Conservation (phyloP, 2,329 filamentous ascomycete genomes). For the Penicillium sp. region DNA sequence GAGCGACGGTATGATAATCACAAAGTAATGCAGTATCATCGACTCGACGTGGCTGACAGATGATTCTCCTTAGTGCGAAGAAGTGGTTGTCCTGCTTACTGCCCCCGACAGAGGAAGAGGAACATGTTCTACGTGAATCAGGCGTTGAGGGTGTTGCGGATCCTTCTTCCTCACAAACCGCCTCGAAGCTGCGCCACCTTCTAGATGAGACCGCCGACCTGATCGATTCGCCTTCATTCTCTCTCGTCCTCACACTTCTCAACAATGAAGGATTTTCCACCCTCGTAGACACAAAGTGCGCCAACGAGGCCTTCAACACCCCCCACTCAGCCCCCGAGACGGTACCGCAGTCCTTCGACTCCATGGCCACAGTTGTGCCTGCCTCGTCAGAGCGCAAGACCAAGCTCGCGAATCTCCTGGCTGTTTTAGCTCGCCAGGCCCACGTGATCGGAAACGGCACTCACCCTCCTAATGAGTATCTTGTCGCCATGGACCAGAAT, state of each 20-base stretch:
- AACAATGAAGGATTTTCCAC: conserved; percentile 86
- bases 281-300: conserved; percentile 80
- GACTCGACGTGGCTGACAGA: conserved; percentile 23
- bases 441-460: conserved; percentile 79
- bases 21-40: conserved; percentile 10
- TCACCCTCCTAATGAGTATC: conserved; percentile 49
- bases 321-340: conserved; percentile 43
- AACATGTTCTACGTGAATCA: conserved; percentile 80
- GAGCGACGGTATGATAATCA: conserved; percentile 55
- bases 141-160: conserved; percentile 62
- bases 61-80: conserved; percentile 45
- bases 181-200: conserved; percentile 70
- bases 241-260: conserved; percentile 79
- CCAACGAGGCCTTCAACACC: conserved; percentile 72
- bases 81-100: conserved; percentile 85
- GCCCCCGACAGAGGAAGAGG: conserved; percentile 76
- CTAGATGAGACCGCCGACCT: conserved; percentile 96
- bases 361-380: conserved; percentile 45
- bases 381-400: conserved; percentile 52
- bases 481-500: conserved; percentile 47
- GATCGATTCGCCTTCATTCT: conserved; percentile 89
- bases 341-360: conserved; percentile 47
- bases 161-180: conserved; percentile 39
- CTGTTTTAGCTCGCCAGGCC: conserved; percentile 86
- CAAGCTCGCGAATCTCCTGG: conserved; percentile 86